Conservation (phyloP, 345 rosid species). For the Eucalyptus tenuipes region DNA sequence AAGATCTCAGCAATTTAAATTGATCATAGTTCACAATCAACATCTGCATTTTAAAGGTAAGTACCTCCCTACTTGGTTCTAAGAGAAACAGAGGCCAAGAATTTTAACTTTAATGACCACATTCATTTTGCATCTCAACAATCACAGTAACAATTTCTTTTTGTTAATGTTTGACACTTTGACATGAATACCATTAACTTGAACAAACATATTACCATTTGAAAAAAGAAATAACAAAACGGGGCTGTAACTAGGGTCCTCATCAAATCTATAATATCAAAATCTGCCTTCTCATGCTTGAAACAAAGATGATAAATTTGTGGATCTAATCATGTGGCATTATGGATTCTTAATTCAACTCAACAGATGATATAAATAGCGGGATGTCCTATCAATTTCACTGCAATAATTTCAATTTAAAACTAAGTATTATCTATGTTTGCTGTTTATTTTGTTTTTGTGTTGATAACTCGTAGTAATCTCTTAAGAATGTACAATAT, state of each 20-base stretch:
- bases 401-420: no score
- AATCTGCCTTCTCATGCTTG: neutral
- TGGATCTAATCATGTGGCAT: neutral
- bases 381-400: no score
- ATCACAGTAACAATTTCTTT: neutral
- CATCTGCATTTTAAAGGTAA: neutral
- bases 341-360: neutral
- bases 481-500: no score
- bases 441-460: no score
- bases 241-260: rapidly evolving
- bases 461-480: no score
- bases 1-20: neutral
- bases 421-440: no score
- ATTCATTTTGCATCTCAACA: neutral
- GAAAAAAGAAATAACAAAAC: no score
- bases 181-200: neutral
- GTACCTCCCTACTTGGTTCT: neutral
- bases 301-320: neutral
- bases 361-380: no score
- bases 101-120: neutral
- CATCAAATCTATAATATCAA: neutral
- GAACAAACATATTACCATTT: neutral
- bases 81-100: neutral
- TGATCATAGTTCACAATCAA: neutral
- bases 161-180: neutral